Conservation (phyloP, 352 stramenopile genomes). For the Phytophthora quininea region DNA sequence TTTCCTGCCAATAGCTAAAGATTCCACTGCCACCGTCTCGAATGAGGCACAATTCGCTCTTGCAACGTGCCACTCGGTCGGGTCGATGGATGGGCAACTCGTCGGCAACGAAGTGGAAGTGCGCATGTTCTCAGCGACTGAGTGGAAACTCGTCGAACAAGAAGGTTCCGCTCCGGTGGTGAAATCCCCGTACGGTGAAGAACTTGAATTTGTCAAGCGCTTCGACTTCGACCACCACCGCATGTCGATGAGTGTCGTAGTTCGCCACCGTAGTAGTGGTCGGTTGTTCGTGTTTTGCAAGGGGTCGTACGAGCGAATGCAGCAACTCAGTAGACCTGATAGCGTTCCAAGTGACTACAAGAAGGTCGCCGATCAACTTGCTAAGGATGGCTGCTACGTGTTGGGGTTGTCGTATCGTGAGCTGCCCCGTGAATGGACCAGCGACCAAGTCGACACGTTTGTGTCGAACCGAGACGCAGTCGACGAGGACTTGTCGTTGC, state of each 20-base stretch:
- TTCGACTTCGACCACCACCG: conserved; percentile 88
- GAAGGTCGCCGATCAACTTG: conserved; percentile 28
- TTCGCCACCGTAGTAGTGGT: conserved; percentile 44
- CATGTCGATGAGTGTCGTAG: conserved; percentile 87
- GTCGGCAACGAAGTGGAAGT: conserved; percentile 84
- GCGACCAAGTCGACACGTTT: conserved; percentile 40
- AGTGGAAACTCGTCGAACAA: conserved; percentile 42
- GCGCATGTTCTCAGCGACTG: conserved; percentile 65
- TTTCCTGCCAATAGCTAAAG: conserved; percentile 25
- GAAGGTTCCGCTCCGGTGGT: conserved; percentile 23
- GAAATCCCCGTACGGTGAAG: conserved; percentile 25
- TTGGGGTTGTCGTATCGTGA: conserved; percentile 49
- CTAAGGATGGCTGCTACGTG: conserved; percentile 71
- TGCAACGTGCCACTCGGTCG: conserved; percentile 74
- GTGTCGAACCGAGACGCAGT: conserved; percentile 60
- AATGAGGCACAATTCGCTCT: conserved; percentile 40
- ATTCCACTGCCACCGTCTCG: conserved; percentile 8
- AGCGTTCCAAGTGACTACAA: conserved; percentile 72
- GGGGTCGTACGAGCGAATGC: conserved; percentile 78
- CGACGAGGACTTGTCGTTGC: conserved; percentile 62
- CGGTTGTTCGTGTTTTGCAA: conserved; percentile 74
- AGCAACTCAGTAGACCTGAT: conserved; percentile 43
- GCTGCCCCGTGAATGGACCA: conserved; percentile 19
- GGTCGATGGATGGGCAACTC: conserved; percentile 46
- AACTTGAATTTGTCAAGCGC: conserved; percentile 71